Base-by-base conservation (phyloP, 768 basidiomycete genomes). In the Tulasnella calospora region DNA sequence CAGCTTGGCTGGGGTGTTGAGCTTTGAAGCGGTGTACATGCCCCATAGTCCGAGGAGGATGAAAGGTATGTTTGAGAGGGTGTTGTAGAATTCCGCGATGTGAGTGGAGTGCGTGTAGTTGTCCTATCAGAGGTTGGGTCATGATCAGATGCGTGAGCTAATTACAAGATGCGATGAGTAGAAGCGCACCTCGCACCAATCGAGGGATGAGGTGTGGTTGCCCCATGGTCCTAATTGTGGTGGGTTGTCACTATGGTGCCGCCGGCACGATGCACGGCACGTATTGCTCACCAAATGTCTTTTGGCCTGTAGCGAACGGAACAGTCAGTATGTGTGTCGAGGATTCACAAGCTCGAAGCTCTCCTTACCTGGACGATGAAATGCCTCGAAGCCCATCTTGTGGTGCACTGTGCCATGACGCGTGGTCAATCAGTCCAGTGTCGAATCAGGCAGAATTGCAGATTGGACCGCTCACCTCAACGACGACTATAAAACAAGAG, bases 21-120 rank as follows among this genome's bases (percentile, higher is more conserved):
- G 79, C 2, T 74, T 57, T 15, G 41, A 21, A 8, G 80, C 79
- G 12, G 72, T 46, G 23, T 74, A 80, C 23, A 79, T 80, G 9
- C 84, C 85, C 57, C 83, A 84, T 7, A 85, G 15, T 0, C 84
- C 84, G 9, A 84, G 73, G 10, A 82, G 46, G 79, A 85, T 82
- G 51, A 81, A 81, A 3, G 84, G 83, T 51, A 85, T 79, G 73
- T 85, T 85, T 51, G 83, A 84, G 47, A 84, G 71, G 17, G 85
- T 84, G 79, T 85, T 85, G 81, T 83, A 79, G 76, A 83, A 83
- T 78, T 85, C 85, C 69, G 85, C 85, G 35, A 85, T 82, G 73
- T 83, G 84, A 8, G 80, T 82, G 15, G 82, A 80, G 46, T 82
- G 80, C 7, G 80, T 81, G 75, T 85, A 85, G 80, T 85, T 85